Percentiles rank a stretch among this genome's conserved stretches.
phyloP scores from a whole-genome alignment of 192 early-diverging fungal species.

The Coemansia sp. region DNA sequence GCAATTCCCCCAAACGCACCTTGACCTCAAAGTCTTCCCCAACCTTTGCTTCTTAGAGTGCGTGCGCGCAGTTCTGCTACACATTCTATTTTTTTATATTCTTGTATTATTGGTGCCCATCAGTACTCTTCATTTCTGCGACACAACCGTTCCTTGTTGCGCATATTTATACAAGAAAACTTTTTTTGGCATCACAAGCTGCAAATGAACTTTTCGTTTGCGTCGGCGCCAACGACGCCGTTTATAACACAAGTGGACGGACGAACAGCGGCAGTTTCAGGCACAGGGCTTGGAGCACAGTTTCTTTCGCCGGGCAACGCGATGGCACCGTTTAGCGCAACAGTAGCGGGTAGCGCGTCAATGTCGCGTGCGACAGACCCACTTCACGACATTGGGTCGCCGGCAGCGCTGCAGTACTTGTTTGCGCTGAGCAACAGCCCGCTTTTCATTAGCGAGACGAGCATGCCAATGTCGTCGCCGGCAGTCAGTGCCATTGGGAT shows the following conservation, averaged over 20 bases:
- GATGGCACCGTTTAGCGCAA: constrained; percentile 14
- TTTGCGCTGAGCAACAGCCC: constrained; percentile 38
- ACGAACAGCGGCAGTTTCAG: constrained; percentile 11
- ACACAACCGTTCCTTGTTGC: not conserved
- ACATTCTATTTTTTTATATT: not conserved
- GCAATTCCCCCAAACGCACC: not conserved
- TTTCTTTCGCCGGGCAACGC: constrained; percentile 15
- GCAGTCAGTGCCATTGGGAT: constrained; percentile 14
- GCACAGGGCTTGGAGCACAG: constrained; percentile 12
- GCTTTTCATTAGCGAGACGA: constrained; percentile 20
- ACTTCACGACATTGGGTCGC: constrained; percentile 48
- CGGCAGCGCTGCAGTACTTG: constrained; percentile 41
- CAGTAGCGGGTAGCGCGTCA: not conserved
- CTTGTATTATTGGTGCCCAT: not conserved
- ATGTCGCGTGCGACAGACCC: constrained; percentile 44
- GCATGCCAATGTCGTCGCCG: constrained; percentile 26
- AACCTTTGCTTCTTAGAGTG: not conserved
- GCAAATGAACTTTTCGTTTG: constrained; percentile 56
- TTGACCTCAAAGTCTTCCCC: constrained; percentile 5
- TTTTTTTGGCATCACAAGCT: not conserved
- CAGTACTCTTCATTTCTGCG: too few species aligned
- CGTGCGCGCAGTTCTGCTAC: too few species aligned
- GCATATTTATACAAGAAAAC: not conserved
- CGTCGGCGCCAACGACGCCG: constrained; percentile 54
- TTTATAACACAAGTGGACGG: constrained; percentile 51